Evolutionary conservation across 345 rosid genomes (phyloP).

Genomic region (Linum usitatissimum): DNA sequence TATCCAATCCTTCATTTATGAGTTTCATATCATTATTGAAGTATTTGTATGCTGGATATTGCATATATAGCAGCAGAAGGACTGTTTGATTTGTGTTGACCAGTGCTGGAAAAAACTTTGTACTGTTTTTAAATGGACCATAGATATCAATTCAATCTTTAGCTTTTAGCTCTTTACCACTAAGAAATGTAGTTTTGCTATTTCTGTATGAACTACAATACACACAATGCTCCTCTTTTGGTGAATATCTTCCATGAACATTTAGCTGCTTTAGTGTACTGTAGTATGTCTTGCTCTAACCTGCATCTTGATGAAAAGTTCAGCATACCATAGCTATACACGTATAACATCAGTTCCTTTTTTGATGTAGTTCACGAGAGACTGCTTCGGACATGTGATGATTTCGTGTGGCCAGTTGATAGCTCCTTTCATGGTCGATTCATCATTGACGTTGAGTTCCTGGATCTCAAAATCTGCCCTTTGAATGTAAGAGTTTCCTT

Average conservation of each 20-base stretch:
- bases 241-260: background rate
- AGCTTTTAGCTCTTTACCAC: no score
- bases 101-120: background rate
- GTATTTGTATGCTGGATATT: background rate
- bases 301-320: background rate
- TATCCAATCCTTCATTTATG: background rate
- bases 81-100: background rate
- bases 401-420: slow-evolving; percentile 80
- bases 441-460: slow-evolving; percentile 82
- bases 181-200: background rate
- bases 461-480: slow-evolving; percentile 69
- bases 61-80: background rate
- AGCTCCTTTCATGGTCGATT: slow-evolving; percentile 53
- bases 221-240: no score
- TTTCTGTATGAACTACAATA: background rate
- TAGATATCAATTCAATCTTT: background rate
- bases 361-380: slow-evolving; percentile 56
- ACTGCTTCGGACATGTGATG: slow-evolving; percentile 57
- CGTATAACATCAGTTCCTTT: slow-evolving; percentile 7
- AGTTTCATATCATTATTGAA: background rate
- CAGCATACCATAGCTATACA: background rate
- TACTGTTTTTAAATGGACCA: background rate
- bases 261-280: background rate
- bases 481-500: slow-evolving; percentile 40
- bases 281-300: background rate